These are phyloP conservation scores for Kazachstania kunashirensis DNA, from an alignment of 805 yeast species.

Conservation along the genomic window DNA sequence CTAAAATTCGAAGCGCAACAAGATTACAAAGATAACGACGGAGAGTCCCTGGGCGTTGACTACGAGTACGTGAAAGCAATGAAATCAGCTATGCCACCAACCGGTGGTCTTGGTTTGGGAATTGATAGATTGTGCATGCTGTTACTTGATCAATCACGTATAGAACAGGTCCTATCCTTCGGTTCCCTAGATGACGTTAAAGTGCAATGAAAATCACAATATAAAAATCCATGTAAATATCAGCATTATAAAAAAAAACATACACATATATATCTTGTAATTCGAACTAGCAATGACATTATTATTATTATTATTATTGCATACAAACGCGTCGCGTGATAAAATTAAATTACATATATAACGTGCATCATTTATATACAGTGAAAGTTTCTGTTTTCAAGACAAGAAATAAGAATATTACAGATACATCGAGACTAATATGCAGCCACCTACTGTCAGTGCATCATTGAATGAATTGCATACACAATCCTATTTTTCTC, in stretches of 20 bases:
- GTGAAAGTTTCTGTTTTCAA: too few relatives aligned
- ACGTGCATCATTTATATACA: too few relatives aligned
- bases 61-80: conserved; percentile 57
- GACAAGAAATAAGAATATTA: too few relatives aligned
- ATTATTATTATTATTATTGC: too few relatives aligned
- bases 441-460: conserved; percentile 27
- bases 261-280: too few relatives aligned
- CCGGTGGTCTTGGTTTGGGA: conserved; percentile 98
- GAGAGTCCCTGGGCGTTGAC: conserved; percentile 51
- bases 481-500: conserved; percentile 41
- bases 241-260: too few relatives aligned
- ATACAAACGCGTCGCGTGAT: too few relatives aligned
- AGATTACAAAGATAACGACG: conserved; percentile 34
- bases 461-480: conserved; percentile 18
- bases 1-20: conserved; percentile 56
- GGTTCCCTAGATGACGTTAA: conserved; percentile 65
- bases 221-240: neutral
- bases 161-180: conserved; percentile 66
- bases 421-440: too few relatives aligned
- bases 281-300: too few relatives aligned
- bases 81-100: conserved; percentile 95
- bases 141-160: conserved; percentile 51
- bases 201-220: conserved; percentile 6
- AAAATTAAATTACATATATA: too few relatives aligned
- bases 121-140: conserved; percentile 82